Base-by-base conservation (phyloP, 83 land plant genomes). In the Larix sibirica region DNA sequence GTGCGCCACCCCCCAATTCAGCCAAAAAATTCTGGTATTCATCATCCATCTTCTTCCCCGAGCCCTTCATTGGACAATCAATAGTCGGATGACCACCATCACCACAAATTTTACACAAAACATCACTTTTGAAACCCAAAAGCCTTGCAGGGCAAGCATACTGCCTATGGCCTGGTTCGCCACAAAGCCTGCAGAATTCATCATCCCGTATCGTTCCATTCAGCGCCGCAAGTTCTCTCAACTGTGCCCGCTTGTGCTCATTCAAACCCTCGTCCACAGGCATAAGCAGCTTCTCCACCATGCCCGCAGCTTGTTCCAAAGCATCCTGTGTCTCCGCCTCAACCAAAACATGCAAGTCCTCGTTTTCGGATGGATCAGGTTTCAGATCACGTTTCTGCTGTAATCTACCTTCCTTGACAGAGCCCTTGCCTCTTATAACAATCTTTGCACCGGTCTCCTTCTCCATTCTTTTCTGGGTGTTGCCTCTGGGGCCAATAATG, bases 391-490 rank as follows among this genome's bases (percentile, higher is more conserved):
- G 81, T 85, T 94, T 94, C 96, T 93, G 58, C 58, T 54, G 58
- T 54, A 54, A 54, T 2, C 58, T 54, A 54, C 58, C 58, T 12
- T 82, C 85, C 83, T 94, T 95, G 28, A 73, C 85, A 0, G 95
- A 94, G 1, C 95, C 96, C 56, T 93, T 94, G 21, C 96, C 96
- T 59, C 96, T 81, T 47, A 94, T 93, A 9, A 94, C 93, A 81
- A 94, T 93, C 82, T 92, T 92, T 17, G 96, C 95, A 12, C 95
- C 95, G 1, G 92, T 94, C 71, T 94, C 93, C 68, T 75, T 93
- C 87, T 94, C 96, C 95, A 94, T 92, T 71, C 96, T 85, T 84
- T 94, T 94, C 90, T 92, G 95, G 0, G 95, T 94, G 83, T 94
- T 94, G 4, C 96, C 96, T 14, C 95, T 75, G 1, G 95, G 96